Evolutionary conservation across 352 stramenopile species (phyloP).

Genomic region (Phytopythium oedochilum): DNA sequence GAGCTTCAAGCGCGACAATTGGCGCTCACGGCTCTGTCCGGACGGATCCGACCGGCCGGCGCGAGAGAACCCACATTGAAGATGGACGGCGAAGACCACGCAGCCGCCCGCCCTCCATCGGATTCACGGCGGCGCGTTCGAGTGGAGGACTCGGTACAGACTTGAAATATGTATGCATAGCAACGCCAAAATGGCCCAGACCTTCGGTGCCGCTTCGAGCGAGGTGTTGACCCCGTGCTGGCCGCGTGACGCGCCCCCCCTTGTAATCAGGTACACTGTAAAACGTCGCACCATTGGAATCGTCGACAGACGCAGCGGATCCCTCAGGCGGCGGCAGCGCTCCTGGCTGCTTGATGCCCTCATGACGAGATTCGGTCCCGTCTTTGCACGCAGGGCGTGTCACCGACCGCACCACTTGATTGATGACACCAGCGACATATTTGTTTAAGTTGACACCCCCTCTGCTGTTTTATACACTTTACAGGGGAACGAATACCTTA

Average conservation of each 20-base stretch:
- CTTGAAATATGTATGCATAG: too few species aligned
- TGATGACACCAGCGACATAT: slow-evolving; percentile 1
- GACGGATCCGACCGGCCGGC: not conserved
- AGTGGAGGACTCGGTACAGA: too few species aligned
- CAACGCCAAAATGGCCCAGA: too few species aligned
- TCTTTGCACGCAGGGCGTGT: slow-evolving; percentile 4
- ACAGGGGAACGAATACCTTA: too few species aligned
- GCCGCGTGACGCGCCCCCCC: not conserved
- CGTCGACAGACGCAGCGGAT: not conserved
- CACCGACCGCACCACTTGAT: not conserved
- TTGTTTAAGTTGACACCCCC: too few species aligned
- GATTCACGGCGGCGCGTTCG: not conserved
- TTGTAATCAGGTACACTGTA: too few species aligned
- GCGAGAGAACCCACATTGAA: not conserved
- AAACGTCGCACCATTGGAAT: slow-evolving; percentile 2
- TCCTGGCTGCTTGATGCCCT: not conserved
- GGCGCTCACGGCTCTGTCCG: not conserved
- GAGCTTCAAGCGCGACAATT: slow-evolving; percentile 1
- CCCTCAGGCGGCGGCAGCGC: not conserved
- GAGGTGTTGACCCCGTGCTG: not conserved
- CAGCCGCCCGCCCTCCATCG: not conserved
- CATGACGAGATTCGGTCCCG: slow-evolving; percentile 4
- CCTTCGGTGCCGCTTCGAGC: not conserved
- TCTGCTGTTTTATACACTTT: too few species aligned
- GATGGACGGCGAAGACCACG: not conserved